Evolutionary conservation across 306 rosid species (phyloP), one percentile per base, ranked within the genome.

Genomic region (Pachyrhizus erosus): DNA sequence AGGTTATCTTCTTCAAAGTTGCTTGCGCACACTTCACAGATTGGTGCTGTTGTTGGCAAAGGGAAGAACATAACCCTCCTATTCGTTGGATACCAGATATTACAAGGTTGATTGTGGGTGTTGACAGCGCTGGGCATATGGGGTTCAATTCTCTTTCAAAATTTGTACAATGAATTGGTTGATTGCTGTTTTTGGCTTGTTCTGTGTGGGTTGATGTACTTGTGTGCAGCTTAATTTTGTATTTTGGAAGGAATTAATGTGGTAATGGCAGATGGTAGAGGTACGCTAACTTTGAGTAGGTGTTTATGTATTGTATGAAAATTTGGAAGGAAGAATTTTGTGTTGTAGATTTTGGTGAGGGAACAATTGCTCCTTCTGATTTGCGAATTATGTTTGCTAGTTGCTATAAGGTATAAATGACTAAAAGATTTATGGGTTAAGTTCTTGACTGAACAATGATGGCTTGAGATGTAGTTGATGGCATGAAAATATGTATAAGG

Each of bases 41-140:
- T 87, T 82, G 89, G 90, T 13, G 90, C 87, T 6, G 87, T 91
- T 52, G 85, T 89, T 49, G 94, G 92, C 17, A 91, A 86, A 82
- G 94, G 92, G 85, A 84, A 76, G 70, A 81, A 82, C 60, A 80
- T 91, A 33, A 67, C 31, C 42, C n/a, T n/a, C n/a, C n/a, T n/a
- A n/a, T n/a, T n/a, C n/a, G n/a, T n/a, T n/a, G n/a, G n/a, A n/a
- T n/a, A n/a, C n/a, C n/a, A n/a, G 34, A 58, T 34, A 58, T 58
- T 58, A 24, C 14, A 58, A 34, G n/a, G 66, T 58, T 27, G 26
- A 58, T 26, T 58, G 34, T 24, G 66, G n/a, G 17, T 23, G n/a
- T 12, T 55, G 64, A 20, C 12, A 13, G 34, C 17, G 2, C 34
- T 23, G 33, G 34, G 66, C 34, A 24, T 58, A 11, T 58, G 66